phyloP scores from a whole-genome alignment of 1,284 basidiomycete genomes.

The Wolfiporia cocos region DNA sequence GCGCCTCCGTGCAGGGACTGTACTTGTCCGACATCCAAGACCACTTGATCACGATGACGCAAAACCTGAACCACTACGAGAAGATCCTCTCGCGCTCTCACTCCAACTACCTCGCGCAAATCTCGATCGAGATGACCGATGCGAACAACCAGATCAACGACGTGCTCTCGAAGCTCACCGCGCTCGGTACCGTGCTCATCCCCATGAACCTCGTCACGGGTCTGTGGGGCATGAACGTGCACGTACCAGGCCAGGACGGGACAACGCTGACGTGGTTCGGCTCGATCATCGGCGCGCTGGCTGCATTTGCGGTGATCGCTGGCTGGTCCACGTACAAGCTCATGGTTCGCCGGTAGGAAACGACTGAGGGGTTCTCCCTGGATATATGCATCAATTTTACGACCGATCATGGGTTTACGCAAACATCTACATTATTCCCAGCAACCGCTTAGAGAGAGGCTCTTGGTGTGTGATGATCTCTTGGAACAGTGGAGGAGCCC shows the following conservation, averaged over 20 bases:
- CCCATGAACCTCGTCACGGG: constrained; percentile 96
- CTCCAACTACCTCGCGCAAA: constrained; percentile 98
- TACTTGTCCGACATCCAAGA: constrained; percentile 97
- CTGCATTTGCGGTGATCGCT: constrained; percentile 74
- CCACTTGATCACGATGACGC: constrained; percentile 99
- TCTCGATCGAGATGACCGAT: constrained; percentile 99
- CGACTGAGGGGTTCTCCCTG: no score
- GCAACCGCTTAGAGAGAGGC: no score
- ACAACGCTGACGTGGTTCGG: constrained; percentile 72
- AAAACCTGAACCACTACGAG: constrained; percentile 98
- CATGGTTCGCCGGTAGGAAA: constrained; percentile 41
- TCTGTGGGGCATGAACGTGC: constrained; percentile 89
- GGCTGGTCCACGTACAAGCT: constrained; percentile 81
- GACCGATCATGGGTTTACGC: no score
- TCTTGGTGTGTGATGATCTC: no score
- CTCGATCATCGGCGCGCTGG: constrained; percentile 76
- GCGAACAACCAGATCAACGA: constrained; percentile 99
- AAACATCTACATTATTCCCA: no score
- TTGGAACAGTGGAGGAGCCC: no score
- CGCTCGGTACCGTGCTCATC: constrained; percentile 95
- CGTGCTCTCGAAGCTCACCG: constrained; percentile 96
- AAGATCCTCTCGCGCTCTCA: constrained; percentile 98
- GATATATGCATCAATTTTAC: no score
- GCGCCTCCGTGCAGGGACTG: constrained; percentile 53
- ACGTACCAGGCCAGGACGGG: constrained; percentile 80